Evolutionary conservation across 164 flowering plant species (phyloP).

Genomic region (Piper betle): DNA sequence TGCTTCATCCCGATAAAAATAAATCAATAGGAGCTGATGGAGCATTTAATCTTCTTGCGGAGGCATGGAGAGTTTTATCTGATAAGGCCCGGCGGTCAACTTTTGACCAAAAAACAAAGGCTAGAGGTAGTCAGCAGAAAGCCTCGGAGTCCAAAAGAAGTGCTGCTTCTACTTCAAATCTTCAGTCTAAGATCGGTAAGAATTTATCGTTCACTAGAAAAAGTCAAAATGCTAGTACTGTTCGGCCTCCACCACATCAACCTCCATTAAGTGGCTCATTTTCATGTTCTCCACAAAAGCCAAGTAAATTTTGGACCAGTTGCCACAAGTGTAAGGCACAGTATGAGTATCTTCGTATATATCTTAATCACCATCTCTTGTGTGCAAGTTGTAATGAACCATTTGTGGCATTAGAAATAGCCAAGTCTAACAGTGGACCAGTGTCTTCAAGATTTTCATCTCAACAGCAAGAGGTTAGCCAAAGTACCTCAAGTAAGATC

Average conservation of each 20-base stretch:
- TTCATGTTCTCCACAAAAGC: conserved; percentile 22
- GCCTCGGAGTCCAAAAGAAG: conserved; percentile 19
- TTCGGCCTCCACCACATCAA: neutral
- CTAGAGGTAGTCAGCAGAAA: conserved; percentile 18
- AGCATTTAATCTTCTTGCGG: conserved; percentile 72
- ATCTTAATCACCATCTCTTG: conserved; percentile 56
- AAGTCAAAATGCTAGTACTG: conserved; percentile 15
- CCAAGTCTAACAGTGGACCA: conserved; percentile 23
- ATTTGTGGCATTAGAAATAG: conserved; percentile 50
- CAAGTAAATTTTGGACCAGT: conserved; percentile 62
- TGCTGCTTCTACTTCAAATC: conserved; percentile 29
- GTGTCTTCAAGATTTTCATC: conserved; percentile 23
- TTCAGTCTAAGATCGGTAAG: conserved; percentile 31
- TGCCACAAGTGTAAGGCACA: conserved; percentile 68
- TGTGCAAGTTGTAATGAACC: conserved; percentile 65
- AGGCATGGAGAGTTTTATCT: conserved; percentile 83
- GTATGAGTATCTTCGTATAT: conserved; percentile 55
- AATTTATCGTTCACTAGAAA: conserved; percentile 17
- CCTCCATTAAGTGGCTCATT: conserved; percentile 14
- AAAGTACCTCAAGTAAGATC: conserved; percentile 19
- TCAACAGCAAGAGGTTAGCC: conserved; percentile 15
- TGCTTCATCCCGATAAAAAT: conserved; percentile 94
- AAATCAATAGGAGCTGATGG: conserved; percentile 87
- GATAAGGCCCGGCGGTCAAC: conserved; percentile 50
- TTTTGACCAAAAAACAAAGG: conserved; percentile 49